phyloP scores from a whole-genome alignment of 2,329 filamentous ascomycete genomes.

The Stagonosporopsis rhizophila region DNA sequence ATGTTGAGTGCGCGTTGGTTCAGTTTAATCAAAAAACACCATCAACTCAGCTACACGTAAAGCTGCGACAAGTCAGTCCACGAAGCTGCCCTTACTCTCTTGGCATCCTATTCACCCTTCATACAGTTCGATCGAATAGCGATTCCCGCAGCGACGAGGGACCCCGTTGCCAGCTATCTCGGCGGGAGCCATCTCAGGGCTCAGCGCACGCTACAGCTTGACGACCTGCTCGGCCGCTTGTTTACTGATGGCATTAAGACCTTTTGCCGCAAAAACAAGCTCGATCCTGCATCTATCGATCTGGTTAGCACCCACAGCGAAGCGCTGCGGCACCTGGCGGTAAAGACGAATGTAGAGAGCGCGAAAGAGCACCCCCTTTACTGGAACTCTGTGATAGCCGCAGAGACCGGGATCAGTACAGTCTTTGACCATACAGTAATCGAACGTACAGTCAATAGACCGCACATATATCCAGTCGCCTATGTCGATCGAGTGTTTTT shows the following conservation, averaged over 20 bases:
- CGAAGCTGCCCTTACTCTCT: neutral
- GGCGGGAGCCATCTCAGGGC: conserved; percentile 61
- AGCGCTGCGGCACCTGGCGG: conserved; percentile 36
- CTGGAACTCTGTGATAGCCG: conserved; percentile 63
- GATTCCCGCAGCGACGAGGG: conserved; percentile 61
- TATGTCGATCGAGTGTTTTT: conserved; percentile 65
- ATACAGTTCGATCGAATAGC: conserved; percentile 63
- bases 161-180: conserved; percentile 65
- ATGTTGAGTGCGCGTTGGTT: conserved; percentile 66
- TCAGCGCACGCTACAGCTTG: conserved; percentile 63
- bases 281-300: conserved; percentile 59
- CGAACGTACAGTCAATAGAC: conserved; percentile 64
- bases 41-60: conserved; percentile 61
- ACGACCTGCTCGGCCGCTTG: conserved; percentile 63
- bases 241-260: conserved; percentile 61
- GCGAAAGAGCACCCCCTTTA: conserved; percentile 26
- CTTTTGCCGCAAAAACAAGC: conserved; percentile 56
- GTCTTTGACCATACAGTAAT: conserved; percentile 65
- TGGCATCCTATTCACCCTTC: neutral
- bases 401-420: conserved; percentile 64
- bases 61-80: conserved; percentile 52
- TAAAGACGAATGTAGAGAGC: neutral
- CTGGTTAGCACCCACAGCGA: conserved; percentile 66
- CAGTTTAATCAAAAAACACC: conserved; percentile 63
- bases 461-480: conserved; percentile 63